Percentiles rank a stretch among this genome's conserved stretches.
These are phyloP conservation scores for Mortierella sp. DNA, from an alignment of 371 early-diverging fungal species.

Conservation along the genomic window DNA sequence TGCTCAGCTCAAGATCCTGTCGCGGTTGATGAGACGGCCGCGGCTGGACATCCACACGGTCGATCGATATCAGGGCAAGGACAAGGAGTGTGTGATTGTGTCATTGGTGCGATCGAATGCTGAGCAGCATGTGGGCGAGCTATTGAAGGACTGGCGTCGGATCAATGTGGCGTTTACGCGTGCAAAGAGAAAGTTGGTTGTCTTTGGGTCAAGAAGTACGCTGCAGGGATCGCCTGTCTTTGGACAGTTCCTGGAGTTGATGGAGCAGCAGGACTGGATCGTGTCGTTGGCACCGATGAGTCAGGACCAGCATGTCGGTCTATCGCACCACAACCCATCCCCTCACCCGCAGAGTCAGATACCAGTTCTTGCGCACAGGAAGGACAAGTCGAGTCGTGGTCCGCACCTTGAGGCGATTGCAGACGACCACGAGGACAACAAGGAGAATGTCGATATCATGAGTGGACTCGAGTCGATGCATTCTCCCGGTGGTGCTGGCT, in stretches of 20 bases:
- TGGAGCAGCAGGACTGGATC: constrained; percentile 68
- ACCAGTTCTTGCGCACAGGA: background rate
- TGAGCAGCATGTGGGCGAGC: constrained; percentile 82
- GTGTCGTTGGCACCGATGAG: constrained; percentile 17
- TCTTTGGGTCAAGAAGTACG: constrained; percentile 87
- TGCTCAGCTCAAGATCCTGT: constrained; percentile 82
- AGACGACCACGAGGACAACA: constrained; percentile 5
- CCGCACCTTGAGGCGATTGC: background rate
- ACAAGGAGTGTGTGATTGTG: constrained; percentile 88
- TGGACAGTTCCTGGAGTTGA: constrained; percentile 62
- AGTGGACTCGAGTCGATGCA: background rate
- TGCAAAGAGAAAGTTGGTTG: constrained; percentile 90
- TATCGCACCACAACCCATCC: background rate
- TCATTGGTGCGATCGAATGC: constrained; percentile 92
- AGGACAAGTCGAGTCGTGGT: background rate
- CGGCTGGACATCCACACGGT: constrained; percentile 85
- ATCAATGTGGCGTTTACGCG: constrained; percentile 99
- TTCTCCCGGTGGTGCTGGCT: background rate
- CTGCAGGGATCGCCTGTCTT: constrained; percentile 70
- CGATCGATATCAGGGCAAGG: constrained; percentile 96
- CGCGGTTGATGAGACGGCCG: constrained; percentile 56
- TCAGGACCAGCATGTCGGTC: constrained; percentile 32
- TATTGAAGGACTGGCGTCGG: constrained; percentile 93
- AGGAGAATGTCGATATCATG: constrained; percentile 2
- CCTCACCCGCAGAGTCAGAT: background rate